These are phyloP conservation scores for Mortierella sp. DNA, from an alignment of 371 early-diverging fungal species.

Conservation along the genomic window DNA sequence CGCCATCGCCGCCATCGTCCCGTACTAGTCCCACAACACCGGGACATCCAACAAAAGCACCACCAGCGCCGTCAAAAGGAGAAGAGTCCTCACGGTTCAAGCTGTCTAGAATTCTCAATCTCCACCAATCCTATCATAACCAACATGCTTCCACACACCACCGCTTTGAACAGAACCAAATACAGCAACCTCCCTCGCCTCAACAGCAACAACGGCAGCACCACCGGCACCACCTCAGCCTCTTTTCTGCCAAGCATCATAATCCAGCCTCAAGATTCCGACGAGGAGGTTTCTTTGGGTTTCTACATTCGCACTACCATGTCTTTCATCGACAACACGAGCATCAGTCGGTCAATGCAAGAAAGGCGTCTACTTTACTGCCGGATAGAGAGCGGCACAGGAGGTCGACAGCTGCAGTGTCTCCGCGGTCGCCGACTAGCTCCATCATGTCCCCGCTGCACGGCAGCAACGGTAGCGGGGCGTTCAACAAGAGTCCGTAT, in stretches of 20 bases:
- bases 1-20: constrained; percentile 1
- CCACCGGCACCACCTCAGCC: constrained; percentile 6
- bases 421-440: constrained; percentile 8
- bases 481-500: constrained; percentile 15
- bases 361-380: not conserved
- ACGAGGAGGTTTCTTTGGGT: constrained; percentile 39
- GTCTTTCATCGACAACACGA: constrained; percentile 29
- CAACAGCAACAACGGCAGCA: constrained; percentile 9
- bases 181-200: constrained; percentile 7
- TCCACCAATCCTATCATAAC: constrained; percentile 6
- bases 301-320: constrained; percentile 51
- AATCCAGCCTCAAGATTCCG: constrained; percentile 20
- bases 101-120: constrained; percentile 24
- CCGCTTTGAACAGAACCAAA: constrained; percentile 13
- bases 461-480: constrained; percentile 9
- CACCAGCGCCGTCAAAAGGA: constrained; percentile 1
- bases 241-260: constrained; percentile 21
- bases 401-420: constrained; percentile 3
- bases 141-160: constrained; percentile 1
- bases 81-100: constrained; percentile 18
- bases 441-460: constrained; percentile 9
- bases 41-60: not conserved
- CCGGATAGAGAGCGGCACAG: not conserved
- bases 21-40: constrained; percentile 2
- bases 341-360: not conserved